phyloP scores from a whole-genome alignment of 495 filamentous ascomycete species.

The Hypoxylon intermedium region DNA sequence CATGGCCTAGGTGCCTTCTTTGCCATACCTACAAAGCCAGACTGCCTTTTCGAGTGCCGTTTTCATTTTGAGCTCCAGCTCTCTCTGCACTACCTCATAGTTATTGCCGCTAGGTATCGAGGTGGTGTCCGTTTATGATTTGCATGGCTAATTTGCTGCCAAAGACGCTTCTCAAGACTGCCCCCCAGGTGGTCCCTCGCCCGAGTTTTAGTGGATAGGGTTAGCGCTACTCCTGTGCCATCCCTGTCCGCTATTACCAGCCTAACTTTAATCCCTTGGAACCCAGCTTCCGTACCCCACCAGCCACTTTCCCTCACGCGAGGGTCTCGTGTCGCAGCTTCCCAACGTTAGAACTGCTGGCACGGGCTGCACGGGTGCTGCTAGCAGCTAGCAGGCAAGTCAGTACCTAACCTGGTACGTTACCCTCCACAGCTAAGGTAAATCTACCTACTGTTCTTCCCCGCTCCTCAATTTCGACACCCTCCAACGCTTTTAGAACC shows the following conservation, averaged over 20 bases:
- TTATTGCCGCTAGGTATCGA: no score
- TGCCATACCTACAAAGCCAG: no score
- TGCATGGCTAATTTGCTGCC: slow-evolving; percentile 5
- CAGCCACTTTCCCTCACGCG: slow-evolving; percentile 40
- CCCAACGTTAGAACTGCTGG: slow-evolving; percentile 34
- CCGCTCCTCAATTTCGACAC: slow-evolving; percentile 36
- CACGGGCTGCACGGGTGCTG: slow-evolving; percentile 5
- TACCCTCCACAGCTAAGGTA: slow-evolving; percentile 8
- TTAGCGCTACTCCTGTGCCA: slow-evolving; percentile 37
- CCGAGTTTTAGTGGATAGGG: slow-evolving; percentile 29
- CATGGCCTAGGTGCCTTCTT: no score
- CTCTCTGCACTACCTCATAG: no score
- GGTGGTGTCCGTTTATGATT: no score
- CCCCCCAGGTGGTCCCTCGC: slow-evolving; percentile 2
- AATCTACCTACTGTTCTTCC: slow-evolving; percentile 28
- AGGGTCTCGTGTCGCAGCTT: slow-evolving; percentile 41
- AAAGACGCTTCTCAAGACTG: slow-evolving; percentile 28
- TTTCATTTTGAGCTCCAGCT: no score
- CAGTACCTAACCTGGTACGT: slow-evolving; percentile 7
- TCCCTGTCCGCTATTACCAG: slow-evolving; percentile 33
- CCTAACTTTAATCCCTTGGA: slow-evolving; percentile 35
- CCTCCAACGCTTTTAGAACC: slow-evolving; percentile 15
- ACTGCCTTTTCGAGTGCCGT: no score
- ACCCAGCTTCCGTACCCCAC: slow-evolving; percentile 40
- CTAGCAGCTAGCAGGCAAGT: not conserved